Evolutionary conservation across 208 protist species (phyloP).

Genomic region (Wallacemonas sp.): DNA sequence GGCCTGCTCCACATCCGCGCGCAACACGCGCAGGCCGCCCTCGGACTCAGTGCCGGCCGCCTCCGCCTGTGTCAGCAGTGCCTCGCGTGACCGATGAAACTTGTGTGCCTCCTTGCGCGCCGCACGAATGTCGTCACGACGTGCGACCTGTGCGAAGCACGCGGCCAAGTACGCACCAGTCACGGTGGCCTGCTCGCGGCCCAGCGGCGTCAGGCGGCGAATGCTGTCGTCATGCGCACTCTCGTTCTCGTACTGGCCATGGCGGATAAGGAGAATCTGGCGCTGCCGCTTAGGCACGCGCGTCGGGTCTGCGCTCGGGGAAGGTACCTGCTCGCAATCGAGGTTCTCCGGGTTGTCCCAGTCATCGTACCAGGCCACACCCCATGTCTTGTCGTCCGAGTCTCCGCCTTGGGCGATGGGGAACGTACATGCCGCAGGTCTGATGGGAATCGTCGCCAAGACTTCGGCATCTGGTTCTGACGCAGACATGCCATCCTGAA

Average conservation of each 20-base stretch:
- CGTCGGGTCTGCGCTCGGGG: constrained; percentile 4
- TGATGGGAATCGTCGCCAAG: too few relatives aligned
- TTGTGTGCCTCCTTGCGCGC: not conserved
- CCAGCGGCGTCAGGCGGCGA: constrained; percentile 51
- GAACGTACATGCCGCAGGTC: not conserved
- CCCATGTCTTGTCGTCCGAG: constrained; percentile 47
- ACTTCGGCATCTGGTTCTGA: too few relatives aligned
- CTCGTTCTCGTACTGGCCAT: constrained; percentile 83
- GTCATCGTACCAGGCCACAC: constrained; percentile 62
- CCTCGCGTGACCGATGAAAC: not conserved
- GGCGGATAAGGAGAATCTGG: constrained; percentile 80
- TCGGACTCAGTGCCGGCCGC: constrained; percentile 16
- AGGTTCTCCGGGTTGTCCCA: constrained; percentile 48
- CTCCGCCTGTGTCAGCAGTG: not conserved
- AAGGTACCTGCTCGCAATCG: constrained; percentile 15
- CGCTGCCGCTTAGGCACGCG: constrained; percentile 22
- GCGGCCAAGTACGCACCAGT: constrained; percentile 62
- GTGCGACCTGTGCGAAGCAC: constrained; percentile 26
- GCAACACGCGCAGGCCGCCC: constrained; percentile 18
- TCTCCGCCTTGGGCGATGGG: not conserved
- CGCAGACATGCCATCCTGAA: too few relatives aligned
- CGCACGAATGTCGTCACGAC: not conserved
- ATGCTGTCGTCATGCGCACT: constrained; percentile 34
- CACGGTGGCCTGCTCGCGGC: constrained; percentile 53
- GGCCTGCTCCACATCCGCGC: constrained; percentile 18